Evolutionary conservation across 768 basidiomycete genomes (phyloP), one percentile per base, ranked within the genome.

Genomic region (Boletellus ananas): DNA sequence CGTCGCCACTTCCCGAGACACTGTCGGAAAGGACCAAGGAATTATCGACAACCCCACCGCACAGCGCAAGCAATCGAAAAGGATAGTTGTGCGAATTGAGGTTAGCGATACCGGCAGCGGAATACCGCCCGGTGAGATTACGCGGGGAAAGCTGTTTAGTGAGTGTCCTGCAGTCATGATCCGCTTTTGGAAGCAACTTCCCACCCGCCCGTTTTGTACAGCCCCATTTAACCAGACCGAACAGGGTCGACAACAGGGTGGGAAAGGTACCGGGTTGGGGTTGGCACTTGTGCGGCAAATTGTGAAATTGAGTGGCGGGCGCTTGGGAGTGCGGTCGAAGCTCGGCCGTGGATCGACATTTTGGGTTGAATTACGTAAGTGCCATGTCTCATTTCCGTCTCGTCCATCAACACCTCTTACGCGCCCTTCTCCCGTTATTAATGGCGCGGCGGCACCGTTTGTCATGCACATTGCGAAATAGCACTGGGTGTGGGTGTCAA

Each of bases 11-110:
- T 54, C 72, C 67, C 9, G 61, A 73, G 36, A 80, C 70, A 36
- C 50, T 34, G 14, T 29, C 23, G 23, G 29, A 20, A 43, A 31
- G 9, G 47, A 35, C 14, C 46, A 36, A 16, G 47, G 39, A n/a
- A 31, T 14, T 12, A 5, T 25, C 4, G 34, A 44, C n/a, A n/a
- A 20, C 23, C 1, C 48, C 16, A 35, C 23, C 4, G 2, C 36
- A 23, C 40, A 48, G n/a, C 44, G 3, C 44, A 57, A 5, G 34
- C 55, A 74, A 3, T 53, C 78, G 49, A 85, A 88, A 54, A 71
- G 72, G 63, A 86, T 89, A 51, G 84, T 89, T 45, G 87, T 94
- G n/a, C 76, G 91, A 49, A 86, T 93, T 25, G 90, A 93, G 63
- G 80, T 94, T 4, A 77, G 79, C 4, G 90, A 92, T 68, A 91